Base-by-base conservation (phyloP, 148 eudicot genomes). In the Hydrangea macrophylla region DNA sequence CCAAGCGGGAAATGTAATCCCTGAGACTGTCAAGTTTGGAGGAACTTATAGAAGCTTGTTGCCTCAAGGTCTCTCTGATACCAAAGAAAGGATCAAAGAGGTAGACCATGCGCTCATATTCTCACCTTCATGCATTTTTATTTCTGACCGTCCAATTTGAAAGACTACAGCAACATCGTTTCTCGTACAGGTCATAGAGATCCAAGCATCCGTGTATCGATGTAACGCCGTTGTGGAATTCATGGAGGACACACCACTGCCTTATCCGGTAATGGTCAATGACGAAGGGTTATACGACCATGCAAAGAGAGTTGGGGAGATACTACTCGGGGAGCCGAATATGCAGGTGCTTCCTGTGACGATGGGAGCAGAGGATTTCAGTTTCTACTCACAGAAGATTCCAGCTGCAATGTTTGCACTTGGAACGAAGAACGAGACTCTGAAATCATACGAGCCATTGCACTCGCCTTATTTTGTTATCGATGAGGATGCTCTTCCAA, bases 391-490 rank as follows among this genome's bases (percentile, higher is more conserved):
- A 1, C 68, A 79, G 73, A 86, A 75, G 64, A 78, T 88, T 74
- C 85, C 87, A 0, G 90, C 92, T 12, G 79, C 85, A 33, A 79
- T 87, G 32, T 90, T 80, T 24, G 45, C 61, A 1, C 55, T 90
- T 0, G 92, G 96, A 26, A 77, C 73, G 5, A 64, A 65, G 67
- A 90, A 83, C 20, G 80, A 80, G 66, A 78, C 78, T 1, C 60
- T 79, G 51, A 74, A 54, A 58, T 64, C 88, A 11, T 71, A 75
- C 53, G 50, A 42, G 37, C 79, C 78, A 0, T 67, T 81, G 76
- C 96, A 85, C 75, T 85, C 92, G 0, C 84, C 92, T 15, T 61
- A 83, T 73, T 85, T 90, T 73, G 63, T 70, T 62, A 81, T 85
- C 6, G 92, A 83, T 18, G 96, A 90, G 69, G 85, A 82, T 28